A percentile compares a stretch with the other conserved stretches of the same genome.
These are phyloP conservation scores for Monosporascus ibericus DNA, from an alignment of 2,329 filamentous ascomycete genomes.

Conservation along the genomic window DNA sequence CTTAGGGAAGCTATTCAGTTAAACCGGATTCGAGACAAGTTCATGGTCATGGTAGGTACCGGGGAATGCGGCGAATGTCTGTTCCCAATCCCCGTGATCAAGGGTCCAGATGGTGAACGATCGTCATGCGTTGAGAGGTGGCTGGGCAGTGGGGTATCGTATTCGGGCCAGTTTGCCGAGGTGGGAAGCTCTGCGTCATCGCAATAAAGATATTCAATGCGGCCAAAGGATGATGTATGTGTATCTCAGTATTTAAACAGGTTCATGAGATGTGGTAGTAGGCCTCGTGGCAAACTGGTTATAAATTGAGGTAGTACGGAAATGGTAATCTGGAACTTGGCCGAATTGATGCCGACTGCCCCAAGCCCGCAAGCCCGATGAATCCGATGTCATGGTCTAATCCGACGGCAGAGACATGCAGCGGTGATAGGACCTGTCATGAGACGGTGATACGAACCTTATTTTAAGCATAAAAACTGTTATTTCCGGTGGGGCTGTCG, in stretches of 20 bases:
- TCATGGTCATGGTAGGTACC: not conserved
- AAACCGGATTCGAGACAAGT: not conserved
- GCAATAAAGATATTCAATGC: too few relatives aligned
- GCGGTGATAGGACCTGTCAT: not conserved
- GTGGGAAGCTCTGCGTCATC: too few relatives aligned
- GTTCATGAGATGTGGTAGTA: too few relatives aligned
- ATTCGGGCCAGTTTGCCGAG: too few relatives aligned
- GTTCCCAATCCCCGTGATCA: not conserved
- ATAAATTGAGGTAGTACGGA: not conserved
- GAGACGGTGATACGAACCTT: not conserved
- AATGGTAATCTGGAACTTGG: slow-evolving; percentile 5
- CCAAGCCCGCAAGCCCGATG: not conserved
- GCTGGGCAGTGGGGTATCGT: too few relatives aligned
- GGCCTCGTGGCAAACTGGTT: too few relatives aligned
- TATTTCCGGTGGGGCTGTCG: too few relatives aligned
- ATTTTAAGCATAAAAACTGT: not conserved
- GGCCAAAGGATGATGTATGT: too few relatives aligned
- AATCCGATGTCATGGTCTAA: not conserved
- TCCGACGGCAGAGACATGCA: not conserved
- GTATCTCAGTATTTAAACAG: too few relatives aligned
- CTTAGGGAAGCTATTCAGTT: not conserved
- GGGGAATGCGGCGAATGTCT: not conserved
- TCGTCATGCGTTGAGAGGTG: too few relatives aligned
- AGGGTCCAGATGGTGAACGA: too few relatives aligned
- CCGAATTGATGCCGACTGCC: not conserved